Base-by-base conservation (phyloP, 225 moss, liverwort and hornwort genomes). In the Neckera pumila region DNA sequence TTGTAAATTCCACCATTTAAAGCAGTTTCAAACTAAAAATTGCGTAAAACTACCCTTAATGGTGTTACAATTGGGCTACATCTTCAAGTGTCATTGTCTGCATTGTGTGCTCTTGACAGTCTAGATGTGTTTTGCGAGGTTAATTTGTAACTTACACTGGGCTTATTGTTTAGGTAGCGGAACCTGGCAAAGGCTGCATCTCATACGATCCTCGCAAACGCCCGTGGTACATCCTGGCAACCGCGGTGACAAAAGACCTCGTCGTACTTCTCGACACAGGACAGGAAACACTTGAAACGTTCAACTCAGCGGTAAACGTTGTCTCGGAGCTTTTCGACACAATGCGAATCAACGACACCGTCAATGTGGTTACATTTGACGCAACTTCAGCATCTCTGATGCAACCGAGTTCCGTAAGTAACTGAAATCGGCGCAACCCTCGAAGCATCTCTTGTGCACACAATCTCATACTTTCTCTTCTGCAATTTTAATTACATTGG, bases 151-250 rank as follows among this genome's bases (percentile, higher is more conserved):
- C 40, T 34, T 36, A 9, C 49, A 58, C n/a, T 18, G 19, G 38
- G 72, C 73, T 38, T 3, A 30, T 87, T 49, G 26, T 64, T 65
- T 69, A 93, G 93, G 93, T 91, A 14, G 85, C 89, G 21, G 87
- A 93, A 30, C 93, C 93, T 65, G 62, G 20, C 30, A 79, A 85
- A 65, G 79, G 87, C 45, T 93, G 93, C 85, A 78, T 88, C 22
- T 76, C 84, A 27, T 93, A 89, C 15, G 93, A 93, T 87, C 93
- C 93, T 47, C 93, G 93, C 60, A 93, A 90, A 89, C 86, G 93
- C 9, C 93, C 93, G 10, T 93, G 93, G 91, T 91, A 91, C 45
- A 90, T 87, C 70, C 71, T 88, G 43, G 93, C 93, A 66, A 91
- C 93, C 30, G 87, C 93, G 58, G 93, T 91, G 38, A 65, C 79